Conservation (phyloP, 225 moss, liverwort and hornwort genomes). For the Thuidium tamariscinum region DNA sequence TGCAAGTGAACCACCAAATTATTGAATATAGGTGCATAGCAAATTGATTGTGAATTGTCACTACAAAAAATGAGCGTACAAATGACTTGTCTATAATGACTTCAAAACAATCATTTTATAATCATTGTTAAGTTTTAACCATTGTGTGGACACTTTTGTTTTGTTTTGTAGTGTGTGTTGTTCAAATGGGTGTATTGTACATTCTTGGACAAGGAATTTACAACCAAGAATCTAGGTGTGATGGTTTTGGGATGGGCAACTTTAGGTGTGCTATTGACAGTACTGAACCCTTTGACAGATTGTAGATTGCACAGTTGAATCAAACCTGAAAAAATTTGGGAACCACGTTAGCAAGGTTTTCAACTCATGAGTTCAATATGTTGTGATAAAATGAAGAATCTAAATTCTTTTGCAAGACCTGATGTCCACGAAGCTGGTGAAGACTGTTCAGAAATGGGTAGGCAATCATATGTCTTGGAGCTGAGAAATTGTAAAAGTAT, state of each 20-base stretch:
- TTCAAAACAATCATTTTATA: no score
- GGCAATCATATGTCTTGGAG: neutral
- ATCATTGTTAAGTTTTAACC: no score
- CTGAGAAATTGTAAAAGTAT: no score
- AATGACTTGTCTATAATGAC: no score
- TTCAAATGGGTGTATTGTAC: neutral
- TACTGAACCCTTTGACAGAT: neutral
- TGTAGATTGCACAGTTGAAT: neutral
- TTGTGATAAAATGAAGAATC: neutral
- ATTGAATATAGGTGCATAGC: accelerated
- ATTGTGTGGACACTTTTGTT: no score
- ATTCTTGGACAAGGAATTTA: neutral
- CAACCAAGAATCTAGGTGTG: neutral
- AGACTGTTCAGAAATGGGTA: neutral
- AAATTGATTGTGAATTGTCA: neutral
- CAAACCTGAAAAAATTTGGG: no score
- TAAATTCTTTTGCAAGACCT: no score
- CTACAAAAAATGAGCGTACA: no score
- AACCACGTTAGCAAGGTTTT: neutral
- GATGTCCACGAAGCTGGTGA: neutral
- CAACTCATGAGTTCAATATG: neutral
- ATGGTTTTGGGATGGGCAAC: no score
- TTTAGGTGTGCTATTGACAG: no score
- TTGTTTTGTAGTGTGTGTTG: no score
- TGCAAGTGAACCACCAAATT: neutral